phyloP scores from a whole-genome alignment of 2,329 filamentous ascomycete species.

The Arthrobotrys sphaeroides region DNA sequence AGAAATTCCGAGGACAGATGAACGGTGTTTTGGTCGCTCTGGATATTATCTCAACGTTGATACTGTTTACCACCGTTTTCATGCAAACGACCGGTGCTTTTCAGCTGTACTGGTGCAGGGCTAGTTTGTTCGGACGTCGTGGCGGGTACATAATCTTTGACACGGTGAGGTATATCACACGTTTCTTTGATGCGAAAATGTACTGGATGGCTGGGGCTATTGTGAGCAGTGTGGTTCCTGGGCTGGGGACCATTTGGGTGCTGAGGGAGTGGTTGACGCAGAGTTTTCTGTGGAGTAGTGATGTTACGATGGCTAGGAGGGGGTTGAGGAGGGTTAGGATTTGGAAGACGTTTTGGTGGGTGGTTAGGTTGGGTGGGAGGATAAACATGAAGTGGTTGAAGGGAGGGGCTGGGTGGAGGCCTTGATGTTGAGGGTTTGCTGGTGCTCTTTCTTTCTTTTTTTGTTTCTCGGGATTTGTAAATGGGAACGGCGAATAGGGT shows the following conservation, averaged over 20 bases:
- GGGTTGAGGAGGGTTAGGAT: constrained; percentile 50
- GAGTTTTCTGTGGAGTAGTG: constrained; percentile 53
- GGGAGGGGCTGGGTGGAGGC: constrained; percentile 33
- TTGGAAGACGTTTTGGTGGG: constrained; percentile 54
- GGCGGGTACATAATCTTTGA: constrained; percentile 62
- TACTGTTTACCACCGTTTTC: constrained; percentile 61
- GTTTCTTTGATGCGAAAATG: constrained; percentile 57
- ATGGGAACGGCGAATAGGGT: too few relatives aligned
- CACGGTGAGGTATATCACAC: constrained; percentile 54
- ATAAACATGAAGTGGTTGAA: constrained; percentile 43
- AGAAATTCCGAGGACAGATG: constrained; percentile 23
- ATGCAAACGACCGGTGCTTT: constrained; percentile 63
- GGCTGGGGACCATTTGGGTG: constrained; percentile 15
- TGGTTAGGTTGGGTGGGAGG: constrained; percentile 23
- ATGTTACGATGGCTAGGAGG: constrained; percentile 40
- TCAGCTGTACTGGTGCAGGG: constrained; percentile 63
- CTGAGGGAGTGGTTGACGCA: constrained; percentile 55
- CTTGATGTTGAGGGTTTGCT: neutral
- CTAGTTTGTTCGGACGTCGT: constrained; percentile 60
- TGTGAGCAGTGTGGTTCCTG: constrained; percentile 47
- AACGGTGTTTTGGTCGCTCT: constrained; percentile 59
- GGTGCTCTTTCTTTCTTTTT: neutral
- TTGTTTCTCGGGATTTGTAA: neutral
- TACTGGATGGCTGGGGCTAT: constrained; percentile 56
- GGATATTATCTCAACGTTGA: constrained; percentile 61